Conservation (phyloP, 2,329 filamentous ascomycete species). For the Stagonosporopsis tanaceti region DNA sequence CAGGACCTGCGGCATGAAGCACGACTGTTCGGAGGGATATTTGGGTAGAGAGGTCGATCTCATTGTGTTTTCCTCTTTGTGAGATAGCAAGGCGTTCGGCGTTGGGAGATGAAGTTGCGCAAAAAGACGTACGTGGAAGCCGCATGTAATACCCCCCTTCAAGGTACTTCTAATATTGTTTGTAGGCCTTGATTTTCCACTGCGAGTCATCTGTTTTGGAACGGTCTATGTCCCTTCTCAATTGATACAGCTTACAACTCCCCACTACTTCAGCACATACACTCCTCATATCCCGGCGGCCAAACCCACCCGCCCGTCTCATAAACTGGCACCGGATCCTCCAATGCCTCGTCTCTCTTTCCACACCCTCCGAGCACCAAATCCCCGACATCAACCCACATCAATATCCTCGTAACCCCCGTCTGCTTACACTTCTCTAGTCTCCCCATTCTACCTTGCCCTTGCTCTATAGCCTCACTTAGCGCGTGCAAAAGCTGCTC, state of each 20-base stretch:
- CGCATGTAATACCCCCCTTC: no score
- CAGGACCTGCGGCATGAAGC: no score
- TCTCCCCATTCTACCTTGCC: constrained; percentile 23
- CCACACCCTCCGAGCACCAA: constrained; percentile 5
- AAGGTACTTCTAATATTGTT: no score
- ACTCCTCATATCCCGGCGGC: constrained; percentile 5
- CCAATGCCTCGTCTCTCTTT: background rate
- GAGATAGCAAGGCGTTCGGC: background rate
- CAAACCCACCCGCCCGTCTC: constrained; percentile 4
- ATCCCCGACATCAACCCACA: constrained; percentile 28
- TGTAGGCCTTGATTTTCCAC: no score
- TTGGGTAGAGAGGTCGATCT: background rate
- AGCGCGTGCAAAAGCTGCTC: constrained; percentile 19
- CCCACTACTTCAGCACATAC: background rate
- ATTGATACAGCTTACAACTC: no score
- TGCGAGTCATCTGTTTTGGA: no score
- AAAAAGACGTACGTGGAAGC: no score
- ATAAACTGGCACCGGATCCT: constrained; percentile 9
- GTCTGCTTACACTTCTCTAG: constrained; percentile 17
- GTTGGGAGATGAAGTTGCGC: background rate
- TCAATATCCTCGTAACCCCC: constrained; percentile 14
- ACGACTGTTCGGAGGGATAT: background rate
- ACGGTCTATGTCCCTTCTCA: no score
- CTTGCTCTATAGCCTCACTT: constrained; percentile 20
- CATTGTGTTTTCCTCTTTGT: background rate